These are phyloP conservation scores for Backusella tuberculispora DNA, from an alignment of 192 early-diverging fungal genomes.

Conservation along the genomic window DNA sequence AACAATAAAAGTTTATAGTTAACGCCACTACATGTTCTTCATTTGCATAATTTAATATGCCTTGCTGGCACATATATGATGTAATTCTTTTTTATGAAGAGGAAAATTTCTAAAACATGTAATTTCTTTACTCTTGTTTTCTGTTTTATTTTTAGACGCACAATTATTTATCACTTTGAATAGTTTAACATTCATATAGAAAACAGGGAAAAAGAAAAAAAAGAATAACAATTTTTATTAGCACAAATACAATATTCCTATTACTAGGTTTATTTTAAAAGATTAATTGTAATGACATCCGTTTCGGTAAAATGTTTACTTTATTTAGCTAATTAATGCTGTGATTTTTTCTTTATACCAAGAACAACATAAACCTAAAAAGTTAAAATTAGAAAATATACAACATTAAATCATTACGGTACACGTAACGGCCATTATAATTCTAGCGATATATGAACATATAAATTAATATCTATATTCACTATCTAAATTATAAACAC, in stretches of 20 bases:
- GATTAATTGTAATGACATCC: background rate
- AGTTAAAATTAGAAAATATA: background rate
- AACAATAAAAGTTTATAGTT: background rate
- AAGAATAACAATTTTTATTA: background rate
- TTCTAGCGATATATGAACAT: too few relatives aligned
- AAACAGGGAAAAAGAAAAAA: background rate
- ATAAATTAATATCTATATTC: too few relatives aligned
- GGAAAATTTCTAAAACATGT: background rate
- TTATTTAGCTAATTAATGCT: background rate
- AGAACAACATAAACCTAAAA: too few relatives aligned
- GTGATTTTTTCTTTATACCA: background rate
- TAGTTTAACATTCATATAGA: too few relatives aligned
- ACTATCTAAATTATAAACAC: too few relatives aligned
- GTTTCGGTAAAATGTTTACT: slow-evolving; percentile 1
- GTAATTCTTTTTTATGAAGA: background rate
- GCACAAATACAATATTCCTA: background rate
- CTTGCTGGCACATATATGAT: background rate
- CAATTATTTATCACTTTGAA: background rate
- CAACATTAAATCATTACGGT: background rate
- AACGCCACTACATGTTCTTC: background rate
- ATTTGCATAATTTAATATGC: background rate
- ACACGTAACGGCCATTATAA: too few relatives aligned
- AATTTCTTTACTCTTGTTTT: background rate
- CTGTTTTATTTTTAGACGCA: background rate
- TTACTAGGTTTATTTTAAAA: background rate